These are phyloP conservation scores for Pestalotiopsis sp. DNA, from an alignment of 2,329 filamentous ascomycete species.

Conservation along the genomic window DNA sequence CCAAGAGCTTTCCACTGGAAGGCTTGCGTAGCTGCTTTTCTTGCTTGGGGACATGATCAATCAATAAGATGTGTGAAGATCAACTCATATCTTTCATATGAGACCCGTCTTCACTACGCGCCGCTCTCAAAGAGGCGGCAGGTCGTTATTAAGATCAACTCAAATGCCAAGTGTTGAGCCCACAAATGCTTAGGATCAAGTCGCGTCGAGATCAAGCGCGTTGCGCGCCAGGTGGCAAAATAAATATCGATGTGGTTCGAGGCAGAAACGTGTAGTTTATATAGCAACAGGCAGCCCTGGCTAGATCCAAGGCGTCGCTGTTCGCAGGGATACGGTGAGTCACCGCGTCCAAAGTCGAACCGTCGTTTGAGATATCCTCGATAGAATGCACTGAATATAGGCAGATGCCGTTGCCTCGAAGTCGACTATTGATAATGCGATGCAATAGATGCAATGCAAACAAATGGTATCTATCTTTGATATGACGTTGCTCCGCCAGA, in stretches of 20 bases:
- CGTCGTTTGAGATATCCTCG: neutral
- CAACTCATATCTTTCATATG: neutral
- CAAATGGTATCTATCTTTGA: neutral
- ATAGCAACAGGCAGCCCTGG: conserved; percentile 6
- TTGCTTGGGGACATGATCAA: conserved; percentile 18
- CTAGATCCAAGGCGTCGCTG: neutral
- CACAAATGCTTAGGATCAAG: neutral
- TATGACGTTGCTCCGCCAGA: conserved; percentile 4
- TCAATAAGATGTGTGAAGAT: neutral
- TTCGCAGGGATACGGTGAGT: conserved; percentile 2
- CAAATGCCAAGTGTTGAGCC: neutral
- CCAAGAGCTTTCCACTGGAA: conserved; percentile 59
- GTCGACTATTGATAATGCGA: neutral
- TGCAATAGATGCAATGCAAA: conserved; percentile 1
- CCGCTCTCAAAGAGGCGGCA: neutral
- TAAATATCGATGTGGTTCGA: neutral
- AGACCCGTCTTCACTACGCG: neutral
- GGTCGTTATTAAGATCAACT: neutral
- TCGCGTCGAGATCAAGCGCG: conserved; percentile 15
- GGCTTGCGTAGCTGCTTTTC: conserved; percentile 22
- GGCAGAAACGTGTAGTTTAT: conserved; percentile 12
- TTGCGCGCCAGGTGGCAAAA: conserved; percentile 15
- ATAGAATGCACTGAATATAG: neutral
- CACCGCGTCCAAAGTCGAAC: neutral
- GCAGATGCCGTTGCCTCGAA: conserved; percentile 10